These are phyloP conservation scores for Tricholoma matsutake DNA, from an alignment of 768 basidiomycete species.

Conservation along the genomic window DNA sequence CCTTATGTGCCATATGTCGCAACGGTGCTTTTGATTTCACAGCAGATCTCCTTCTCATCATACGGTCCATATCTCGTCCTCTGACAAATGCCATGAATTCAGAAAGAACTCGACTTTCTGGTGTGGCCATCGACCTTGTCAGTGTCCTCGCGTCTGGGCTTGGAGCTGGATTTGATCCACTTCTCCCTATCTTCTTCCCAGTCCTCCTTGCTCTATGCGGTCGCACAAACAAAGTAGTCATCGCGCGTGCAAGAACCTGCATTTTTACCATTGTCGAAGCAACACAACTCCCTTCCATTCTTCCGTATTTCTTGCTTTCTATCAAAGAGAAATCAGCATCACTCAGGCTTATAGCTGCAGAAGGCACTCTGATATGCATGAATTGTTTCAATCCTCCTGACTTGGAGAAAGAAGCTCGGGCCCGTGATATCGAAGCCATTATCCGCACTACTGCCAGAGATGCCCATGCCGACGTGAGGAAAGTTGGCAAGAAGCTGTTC, in stretches of 20 bases:
- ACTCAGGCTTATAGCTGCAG: constrained; percentile 61
- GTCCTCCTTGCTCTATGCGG: constrained; percentile 63
- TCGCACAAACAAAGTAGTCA: constrained; percentile 76
- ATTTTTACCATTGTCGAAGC: constrained; percentile 60
- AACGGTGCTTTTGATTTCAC: constrained; percentile 17
- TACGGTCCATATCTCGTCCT: constrained; percentile 15
- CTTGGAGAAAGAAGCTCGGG: constrained; percentile 64
- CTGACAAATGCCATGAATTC: constrained; percentile 15
- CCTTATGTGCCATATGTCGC: constrained; percentile 9
- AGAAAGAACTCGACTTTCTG: constrained; percentile 38
- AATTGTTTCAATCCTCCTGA: constrained; percentile 80
- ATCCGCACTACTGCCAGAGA: constrained; percentile 69
- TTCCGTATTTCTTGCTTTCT: constrained; percentile 56
- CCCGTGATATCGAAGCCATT: constrained; percentile 64
- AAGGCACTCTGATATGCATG: constrained; percentile 61
- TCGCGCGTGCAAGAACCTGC: constrained; percentile 59
- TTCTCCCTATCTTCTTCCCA: constrained; percentile 67
- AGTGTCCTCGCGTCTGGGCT: constrained; percentile 49
- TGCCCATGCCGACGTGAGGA: constrained; percentile 73
- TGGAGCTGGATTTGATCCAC: constrained; percentile 60
- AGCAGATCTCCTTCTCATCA: constrained; percentile 11
- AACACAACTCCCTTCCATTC: constrained; percentile 62
- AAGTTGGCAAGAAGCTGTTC: constrained; percentile 65
- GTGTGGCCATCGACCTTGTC: constrained; percentile 63
- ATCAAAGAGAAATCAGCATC: constrained; percentile 68